Conservation (phyloP, 495 filamentous ascomycete genomes). For the Neurospora sp. region DNA sequence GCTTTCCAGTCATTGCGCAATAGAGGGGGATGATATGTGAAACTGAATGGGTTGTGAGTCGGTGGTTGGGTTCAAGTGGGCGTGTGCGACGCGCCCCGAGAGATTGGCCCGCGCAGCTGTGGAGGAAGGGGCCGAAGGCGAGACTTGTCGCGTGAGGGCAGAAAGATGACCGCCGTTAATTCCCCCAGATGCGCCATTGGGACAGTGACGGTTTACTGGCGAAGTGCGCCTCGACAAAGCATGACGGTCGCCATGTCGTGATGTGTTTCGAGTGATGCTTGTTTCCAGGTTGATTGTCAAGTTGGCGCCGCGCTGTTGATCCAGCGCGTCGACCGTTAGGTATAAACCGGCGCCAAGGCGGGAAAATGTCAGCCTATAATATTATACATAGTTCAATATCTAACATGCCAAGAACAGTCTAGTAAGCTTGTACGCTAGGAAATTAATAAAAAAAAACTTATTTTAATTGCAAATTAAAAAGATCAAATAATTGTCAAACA, state of each 20-base stretch:
- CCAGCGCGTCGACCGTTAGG: neutral
- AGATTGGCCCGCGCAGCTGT: neutral
- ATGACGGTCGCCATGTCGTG: neutral
- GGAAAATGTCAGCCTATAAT: neutral
- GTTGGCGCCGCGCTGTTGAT: neutral
- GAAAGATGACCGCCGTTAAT: neutral
- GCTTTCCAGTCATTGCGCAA: constrained; percentile 6
- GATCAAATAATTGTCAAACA: neutral
- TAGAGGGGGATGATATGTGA: neutral
- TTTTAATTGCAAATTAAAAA: too few species aligned
- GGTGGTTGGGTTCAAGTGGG: neutral
- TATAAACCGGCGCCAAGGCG: neutral
- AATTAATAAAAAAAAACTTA: too few species aligned
- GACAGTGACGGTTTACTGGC: neutral
- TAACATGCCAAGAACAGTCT: neutral
- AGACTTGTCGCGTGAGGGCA: neutral
- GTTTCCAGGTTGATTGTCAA: neutral
- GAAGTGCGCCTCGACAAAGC: neutral
- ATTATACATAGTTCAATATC: neutral
- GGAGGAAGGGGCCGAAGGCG: neutral
- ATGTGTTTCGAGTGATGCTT: neutral
- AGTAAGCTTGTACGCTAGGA: neutral
- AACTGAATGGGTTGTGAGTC: neutral
- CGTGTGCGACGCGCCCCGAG: neutral
- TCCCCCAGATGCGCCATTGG: neutral